Base-by-base conservation (phyloP, 1,284 basidiomycete species). In the Coniferiporia weirii region DNA sequence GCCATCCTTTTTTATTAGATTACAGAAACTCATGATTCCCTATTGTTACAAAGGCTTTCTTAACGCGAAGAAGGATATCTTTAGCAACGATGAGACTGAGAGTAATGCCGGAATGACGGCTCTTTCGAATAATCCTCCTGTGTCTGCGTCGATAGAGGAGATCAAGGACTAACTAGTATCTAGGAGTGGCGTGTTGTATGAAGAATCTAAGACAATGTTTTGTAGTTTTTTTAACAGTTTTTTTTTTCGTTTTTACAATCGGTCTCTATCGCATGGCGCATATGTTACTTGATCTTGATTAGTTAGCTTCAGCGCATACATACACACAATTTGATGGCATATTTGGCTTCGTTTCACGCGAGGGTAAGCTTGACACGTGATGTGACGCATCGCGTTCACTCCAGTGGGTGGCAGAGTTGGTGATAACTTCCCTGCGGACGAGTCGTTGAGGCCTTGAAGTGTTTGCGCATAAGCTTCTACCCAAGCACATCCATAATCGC, bases 11-110 rank as follows among this genome's bases (percentile, higher is more conserved):
- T 19, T 22, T 34, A 10, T 36, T 34, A 45, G 10, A 19, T 19
- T 17, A 27, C 34, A 17, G n/a, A 15, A 36, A 17, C 40, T 43
- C 12, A 46, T 46, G 38, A 10, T 40, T 3, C 3, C 19, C 8
- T 46, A 17, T n/a, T 46, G 44, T 20, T 3, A 17, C 44, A n/a
- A 45, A 62, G 57, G 61, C 3, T 62, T 62, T 54, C 49, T 62
- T 3, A 60, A 56, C 43, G 17, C 48, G 10, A 40, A 48, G 3
- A 57, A 57, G 43, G 55, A 53, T 17, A 56, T 61, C n/a, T 57
- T 61, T 36, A 22, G 15, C 4, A 45, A 43, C 22, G 53, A 46
- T 32, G 34, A 56, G 46, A 20, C 32, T 27, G 47, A 50, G 47
- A n/a, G 5, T 34, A 19, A 22, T 6, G 20, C 19, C 12, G 27